Conservation (phyloP, 2,329 filamentous ascomycete species). For the Graphium sp. region DNA sequence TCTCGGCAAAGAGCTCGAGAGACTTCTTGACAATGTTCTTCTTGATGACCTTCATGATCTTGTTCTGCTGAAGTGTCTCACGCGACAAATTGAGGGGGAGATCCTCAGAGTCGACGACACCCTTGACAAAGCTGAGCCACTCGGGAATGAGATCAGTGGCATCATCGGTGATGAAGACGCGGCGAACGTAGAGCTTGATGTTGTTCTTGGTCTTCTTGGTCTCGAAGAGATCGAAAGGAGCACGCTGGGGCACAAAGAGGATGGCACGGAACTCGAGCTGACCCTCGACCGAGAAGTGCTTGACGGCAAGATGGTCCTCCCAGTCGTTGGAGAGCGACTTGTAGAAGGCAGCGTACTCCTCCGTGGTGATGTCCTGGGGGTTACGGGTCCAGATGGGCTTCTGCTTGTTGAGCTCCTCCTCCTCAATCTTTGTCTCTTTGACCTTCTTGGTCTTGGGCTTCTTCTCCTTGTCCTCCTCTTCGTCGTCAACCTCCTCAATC, state of each 20-base stretch:
- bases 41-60: constrained; percentile 99
- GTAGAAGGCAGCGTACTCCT: constrained; percentile 99
- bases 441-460: constrained; percentile 98
- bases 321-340: constrained; percentile 99
- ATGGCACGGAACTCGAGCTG: constrained; percentile 99
- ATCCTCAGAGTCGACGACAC: constrained; percentile 99
- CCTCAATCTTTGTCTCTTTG: constrained; percentile 96
- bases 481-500: constrained; percentile 81
- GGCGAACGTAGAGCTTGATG: constrained; percentile 99
- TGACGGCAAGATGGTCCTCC: constrained; percentile 98
- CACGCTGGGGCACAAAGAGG: constrained; percentile 98
- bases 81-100: constrained; percentile 98
- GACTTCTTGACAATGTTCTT: constrained; percentile 99
- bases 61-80: constrained; percentile 99
- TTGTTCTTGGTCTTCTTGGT: constrained; percentile 99
- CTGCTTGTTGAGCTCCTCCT: constrained; percentile 99
- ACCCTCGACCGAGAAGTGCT: constrained; percentile 99
- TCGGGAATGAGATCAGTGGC: constrained; percentile 97
- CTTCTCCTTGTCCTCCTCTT: constrained; percentile 77
- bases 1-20: constrained; percentile 98
- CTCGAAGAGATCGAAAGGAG: constrained; percentile 98
- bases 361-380: constrained; percentile 81
- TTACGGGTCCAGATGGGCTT: constrained; percentile 99
- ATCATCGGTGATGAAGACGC: constrained; percentile 99
- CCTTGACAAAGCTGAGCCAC: constrained; percentile 99